Evolutionary conservation across 2,329 filamentous ascomycete genomes (phyloP).

Genomic region (Madurella fahalii): DNA sequence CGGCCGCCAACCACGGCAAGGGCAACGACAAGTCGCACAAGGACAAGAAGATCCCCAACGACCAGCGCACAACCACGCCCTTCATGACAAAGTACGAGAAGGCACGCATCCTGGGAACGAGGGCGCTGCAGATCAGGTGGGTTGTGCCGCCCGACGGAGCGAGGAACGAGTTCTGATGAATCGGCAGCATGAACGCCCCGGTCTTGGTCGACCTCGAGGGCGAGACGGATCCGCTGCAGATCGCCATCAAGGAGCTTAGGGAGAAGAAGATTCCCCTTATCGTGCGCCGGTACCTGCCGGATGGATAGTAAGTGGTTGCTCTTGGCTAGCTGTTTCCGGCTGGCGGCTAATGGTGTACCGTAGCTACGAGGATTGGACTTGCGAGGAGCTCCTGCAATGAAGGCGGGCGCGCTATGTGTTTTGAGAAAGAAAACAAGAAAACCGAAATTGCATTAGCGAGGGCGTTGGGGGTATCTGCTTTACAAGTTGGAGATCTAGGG

Average conservation of each 20-base stretch:
- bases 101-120: slow-evolving; percentile 86
- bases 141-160: slow-evolving; percentile 25
- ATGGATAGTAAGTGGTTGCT: slow-evolving; percentile 71
- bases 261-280: slow-evolving; percentile 99
- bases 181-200: slow-evolving; percentile 85
- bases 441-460: slow-evolving; percentile 30
- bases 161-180: not conserved
- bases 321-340: slow-evolving; percentile 5
- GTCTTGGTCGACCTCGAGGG: slow-evolving; percentile 95
- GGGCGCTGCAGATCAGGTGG: slow-evolving; percentile 92
- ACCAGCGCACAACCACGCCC: slow-evolving; percentile 85
- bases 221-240: slow-evolving; percentile 95
- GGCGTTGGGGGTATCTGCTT: slow-evolving; percentile 28
- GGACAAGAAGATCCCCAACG: slow-evolving; percentile 86
- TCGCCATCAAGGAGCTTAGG: slow-evolving; percentile 92
- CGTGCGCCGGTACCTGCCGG: slow-evolving; percentile 89
- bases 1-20: slow-evolving; percentile 52
- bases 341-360: not conserved
- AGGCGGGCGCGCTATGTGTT: not conserved
- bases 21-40: slow-evolving; percentile 54
- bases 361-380: slow-evolving; percentile 98
- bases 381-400: slow-evolving; percentile 79
- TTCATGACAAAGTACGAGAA: slow-evolving; percentile 99
- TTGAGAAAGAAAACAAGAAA: slow-evolving; percentile 9
- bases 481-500: not conserved